Base-by-base conservation (phyloP, 768 basidiomycete species). In the Mycena rosella region DNA sequence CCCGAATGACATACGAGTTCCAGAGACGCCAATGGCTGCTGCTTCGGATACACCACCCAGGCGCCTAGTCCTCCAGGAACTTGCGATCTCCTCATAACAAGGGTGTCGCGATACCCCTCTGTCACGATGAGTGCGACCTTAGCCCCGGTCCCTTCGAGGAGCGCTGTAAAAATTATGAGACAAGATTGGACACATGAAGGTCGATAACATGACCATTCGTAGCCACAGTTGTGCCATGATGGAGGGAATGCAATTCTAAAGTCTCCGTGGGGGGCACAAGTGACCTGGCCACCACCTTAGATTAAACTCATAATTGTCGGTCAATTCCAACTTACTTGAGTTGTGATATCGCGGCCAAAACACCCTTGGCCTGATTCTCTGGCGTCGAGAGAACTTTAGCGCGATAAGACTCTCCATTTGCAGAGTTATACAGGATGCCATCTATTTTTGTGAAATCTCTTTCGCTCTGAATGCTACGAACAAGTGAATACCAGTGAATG, bases 31-130 rank as follows among this genome's bases (percentile, higher is more conserved):
- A 78, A 55, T 32, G 77, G 76, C 51, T 75, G 71, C 22, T 71
- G 75, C 53, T 78, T 78, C 7, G 75, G 73, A 70, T 76, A 75
- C 14, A 74, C 69, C 20, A 78, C 76, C 77, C 77, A 74, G 29
- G 61, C 60, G 15, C 63, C 64, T 9, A 69, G 34, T 1, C 57
- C 42, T 1, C 55, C 65, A 20, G 58, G 69, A 30, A 64, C 67
- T 44, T 65, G 55, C 0, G 62, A 54, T 15, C 59, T n/a, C 44
- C 30, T 32, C 57, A 55, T 56, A 27, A 57, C 45, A 27, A 67
- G 52, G 40, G 18, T 58, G 56, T 68, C 60, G 63, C 75, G 74
- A 74, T 58, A 78, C 38, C 77, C 77, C 48, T 78, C 76, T 18
- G 77, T 77, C 13, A 78, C 74, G 24, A 78, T 65, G 18, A 78